Evolutionary conservation across 1,139 yeast genomes (phyloP).

Genomic region (Yamadazyma atlantica): DNA sequence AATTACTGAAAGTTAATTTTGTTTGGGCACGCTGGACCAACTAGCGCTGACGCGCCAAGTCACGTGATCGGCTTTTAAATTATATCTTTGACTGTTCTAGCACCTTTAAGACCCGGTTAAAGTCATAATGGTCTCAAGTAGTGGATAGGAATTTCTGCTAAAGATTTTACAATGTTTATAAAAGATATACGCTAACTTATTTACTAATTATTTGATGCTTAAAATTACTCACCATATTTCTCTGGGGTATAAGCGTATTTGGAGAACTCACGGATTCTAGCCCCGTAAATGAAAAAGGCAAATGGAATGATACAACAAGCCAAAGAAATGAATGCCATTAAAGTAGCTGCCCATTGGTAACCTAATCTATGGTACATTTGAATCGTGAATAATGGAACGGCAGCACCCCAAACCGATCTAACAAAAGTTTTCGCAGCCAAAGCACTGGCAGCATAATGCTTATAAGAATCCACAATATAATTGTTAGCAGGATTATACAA

Average conservation of each 20-base stretch:
- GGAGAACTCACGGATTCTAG: slow-evolving; percentile 50
- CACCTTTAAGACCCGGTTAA: too few species aligned
- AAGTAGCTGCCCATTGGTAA: slow-evolving; percentile 68
- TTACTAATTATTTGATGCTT: neutral
- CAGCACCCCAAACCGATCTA: slow-evolving; percentile 72
- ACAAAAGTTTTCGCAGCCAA: slow-evolving; percentile 67
- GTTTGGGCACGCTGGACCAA: too few species aligned
- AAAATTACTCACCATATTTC: neutral
- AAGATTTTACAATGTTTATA: too few species aligned
- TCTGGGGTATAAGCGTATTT: slow-evolving; percentile 41
- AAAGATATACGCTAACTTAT: neutral
- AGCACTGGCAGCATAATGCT: slow-evolving; percentile 70
- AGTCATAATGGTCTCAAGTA: too few species aligned
- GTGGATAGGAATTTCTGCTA: too few species aligned
- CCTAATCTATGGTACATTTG: slow-evolving; percentile 76
- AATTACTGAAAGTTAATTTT: neutral
- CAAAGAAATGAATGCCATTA: slow-evolving; percentile 51
- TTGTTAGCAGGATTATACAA: slow-evolving; percentile 69
- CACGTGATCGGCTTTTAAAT: too few species aligned
- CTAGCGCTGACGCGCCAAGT: too few species aligned
- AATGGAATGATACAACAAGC: slow-evolving; percentile 54
- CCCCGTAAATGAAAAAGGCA: slow-evolving; percentile 53
- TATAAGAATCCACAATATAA: slow-evolving; percentile 70
- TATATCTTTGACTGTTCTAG: too few species aligned
- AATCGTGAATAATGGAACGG: slow-evolving; percentile 70